Evolutionary conservation across 257 asterid genomes (phyloP).

Genomic region (Solanum rostratum): DNA sequence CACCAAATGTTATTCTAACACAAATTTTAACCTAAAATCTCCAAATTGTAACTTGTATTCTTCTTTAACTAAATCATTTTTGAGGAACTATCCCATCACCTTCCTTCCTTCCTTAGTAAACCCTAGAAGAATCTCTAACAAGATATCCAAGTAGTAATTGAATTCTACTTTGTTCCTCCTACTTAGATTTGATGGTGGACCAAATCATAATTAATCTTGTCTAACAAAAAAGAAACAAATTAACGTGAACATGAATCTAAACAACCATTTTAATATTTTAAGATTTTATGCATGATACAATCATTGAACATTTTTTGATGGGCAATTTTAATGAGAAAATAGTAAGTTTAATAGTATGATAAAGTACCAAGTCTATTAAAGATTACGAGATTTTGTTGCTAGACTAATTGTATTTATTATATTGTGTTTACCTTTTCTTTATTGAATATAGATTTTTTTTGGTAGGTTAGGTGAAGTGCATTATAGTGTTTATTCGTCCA

Average conservation of each 20-base stretch:
- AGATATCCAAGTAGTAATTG: neutral
- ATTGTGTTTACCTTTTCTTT: too few relatives aligned
- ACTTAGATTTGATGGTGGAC: neutral
- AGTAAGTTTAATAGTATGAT: neutral
- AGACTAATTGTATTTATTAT: too few relatives aligned
- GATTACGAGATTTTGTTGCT: neutral
- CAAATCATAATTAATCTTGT: neutral
- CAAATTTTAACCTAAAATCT: neutral
- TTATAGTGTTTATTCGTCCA: neutral
- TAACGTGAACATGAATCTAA: neutral
- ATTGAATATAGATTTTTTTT: neutral
- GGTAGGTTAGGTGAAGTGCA: neutral
- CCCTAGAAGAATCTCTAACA: neutral
- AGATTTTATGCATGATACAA: neutral
- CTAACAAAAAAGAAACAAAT: neutral
- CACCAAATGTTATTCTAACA: neutral
- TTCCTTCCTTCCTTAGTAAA: neutral
- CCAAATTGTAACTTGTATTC: neutral
- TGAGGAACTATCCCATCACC: neutral
- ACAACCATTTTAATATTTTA: neutral
- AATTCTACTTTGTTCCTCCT: neutral
- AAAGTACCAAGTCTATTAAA: neutral
- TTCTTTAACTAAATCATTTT: neutral
- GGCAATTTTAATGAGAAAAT: too few relatives aligned
- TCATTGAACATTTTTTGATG: neutral